Evolutionary conservation across 225 moss, liverwort and hornwort genomes (phyloP).

Genomic region (Antitrichia curtipendula): DNA sequence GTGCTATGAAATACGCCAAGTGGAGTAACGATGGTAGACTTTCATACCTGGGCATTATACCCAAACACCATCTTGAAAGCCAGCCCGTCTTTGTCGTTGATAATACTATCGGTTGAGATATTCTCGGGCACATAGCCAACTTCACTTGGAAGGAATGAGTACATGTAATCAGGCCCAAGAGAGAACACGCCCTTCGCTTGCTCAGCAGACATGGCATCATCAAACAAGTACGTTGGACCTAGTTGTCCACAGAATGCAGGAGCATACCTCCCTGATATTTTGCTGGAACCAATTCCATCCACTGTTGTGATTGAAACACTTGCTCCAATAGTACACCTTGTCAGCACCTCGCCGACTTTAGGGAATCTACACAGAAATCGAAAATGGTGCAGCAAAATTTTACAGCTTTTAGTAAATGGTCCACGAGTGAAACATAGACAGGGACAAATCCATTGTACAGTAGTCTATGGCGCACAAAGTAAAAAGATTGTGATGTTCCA

Average conservation of each 20-base stretch:
- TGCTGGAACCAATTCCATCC: constrained; percentile 38
- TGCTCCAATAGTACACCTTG: constrained; percentile 63
- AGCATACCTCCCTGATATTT: constrained; percentile 24
- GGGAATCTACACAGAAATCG: constrained; percentile 32
- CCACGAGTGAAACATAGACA: not conserved
- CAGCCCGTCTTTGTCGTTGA: constrained; percentile 62
- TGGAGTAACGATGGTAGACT: not conserved
- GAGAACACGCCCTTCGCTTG: constrained; percentile 59
- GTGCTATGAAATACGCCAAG: not conserved
- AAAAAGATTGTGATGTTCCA: not conserved
- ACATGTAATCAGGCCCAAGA: constrained; percentile 70
- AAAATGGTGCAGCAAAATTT: not conserved
- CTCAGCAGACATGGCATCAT: constrained; percentile 62
- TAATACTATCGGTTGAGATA: constrained; percentile 49
- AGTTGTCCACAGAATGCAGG: constrained; percentile 69
- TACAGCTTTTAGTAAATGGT: not conserved
- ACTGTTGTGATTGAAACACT: constrained; percentile 27
- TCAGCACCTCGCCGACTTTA: constrained; percentile 52
- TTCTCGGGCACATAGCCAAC: constrained; percentile 74
- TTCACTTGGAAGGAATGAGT: constrained; percentile 70
- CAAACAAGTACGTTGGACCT: constrained; percentile 69
- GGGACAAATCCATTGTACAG: not conserved
- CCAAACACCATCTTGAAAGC: constrained; percentile 71
- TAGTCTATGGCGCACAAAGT: not conserved
- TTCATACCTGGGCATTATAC: constrained; percentile 67